Evolutionary conservation across 306 rosid species (phyloP), one percentile per base, ranked within the genome.

Genomic region (Echinosophora koreensis): DNA sequence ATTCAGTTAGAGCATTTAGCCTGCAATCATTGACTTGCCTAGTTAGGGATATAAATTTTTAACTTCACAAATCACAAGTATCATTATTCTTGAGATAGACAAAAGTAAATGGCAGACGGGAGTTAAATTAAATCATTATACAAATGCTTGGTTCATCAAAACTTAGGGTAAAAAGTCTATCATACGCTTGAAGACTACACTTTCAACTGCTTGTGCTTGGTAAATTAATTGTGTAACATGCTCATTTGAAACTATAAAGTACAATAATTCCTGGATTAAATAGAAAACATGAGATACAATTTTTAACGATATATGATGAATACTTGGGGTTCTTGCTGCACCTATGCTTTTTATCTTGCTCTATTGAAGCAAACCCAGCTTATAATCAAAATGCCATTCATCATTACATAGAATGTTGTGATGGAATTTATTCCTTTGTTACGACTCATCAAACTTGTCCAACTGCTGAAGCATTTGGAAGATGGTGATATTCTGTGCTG

Each of bases 391-490:
- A 54, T 50, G 84, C 83, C 49, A 51, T 73, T 68, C 63, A 59
- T 85, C 54, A 8, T 35, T 62, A 56, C 84, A 64, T 46, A 71
- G 70, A 50, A 18, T 67, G 80, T 59, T 42, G 76, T 79, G 71
- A 62, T 59, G 66, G 39, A 67, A 70, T 17, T 55, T 61, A 46
- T 35, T 71, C 58, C 62, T 66, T 54, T 35, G 13, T 84, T 58
- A 85, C n/a, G 94, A 71, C 80, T 91, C 93, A 76, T 91, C 93
- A 76, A 90, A 88, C 70, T 92, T 88, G 78, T 95, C 93, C 60
- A 87, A 68, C 72, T 90, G 93, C 74, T 88, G 97, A 62, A 95
- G 96, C 92, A 89, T 84, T 87, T 92, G 96, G 81, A 88, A 88
- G 87, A 95, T 83, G 38, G 97, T 89, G 67, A 88, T 70, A 75